Percentiles rank a stretch among this genome's conserved stretches.
Conservation (phyloP, 2,329 filamentous ascomycete genomes). For the Coniochaeta prunicola region DNA sequence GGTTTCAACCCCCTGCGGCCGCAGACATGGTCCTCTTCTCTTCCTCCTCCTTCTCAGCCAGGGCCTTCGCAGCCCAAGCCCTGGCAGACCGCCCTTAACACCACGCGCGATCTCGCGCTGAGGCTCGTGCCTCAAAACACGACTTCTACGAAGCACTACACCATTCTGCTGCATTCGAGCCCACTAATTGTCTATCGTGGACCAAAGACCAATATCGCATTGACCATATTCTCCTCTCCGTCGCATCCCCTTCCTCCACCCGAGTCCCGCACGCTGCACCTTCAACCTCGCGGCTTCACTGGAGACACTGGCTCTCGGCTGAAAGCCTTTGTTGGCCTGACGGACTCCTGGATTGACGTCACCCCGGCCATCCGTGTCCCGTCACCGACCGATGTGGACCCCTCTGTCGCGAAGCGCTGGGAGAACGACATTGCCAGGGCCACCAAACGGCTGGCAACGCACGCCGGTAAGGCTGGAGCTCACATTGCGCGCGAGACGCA, state of each 20-base stretch:
- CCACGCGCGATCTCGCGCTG: conserved; percentile 58
- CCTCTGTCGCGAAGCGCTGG: conserved; percentile 56
- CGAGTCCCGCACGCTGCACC: conserved; percentile 51
- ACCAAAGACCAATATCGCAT: conserved; percentile 52
- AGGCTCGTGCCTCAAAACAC: conserved; percentile 56
- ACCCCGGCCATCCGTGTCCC: conserved; percentile 47
- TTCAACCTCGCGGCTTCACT: conserved; percentile 61
- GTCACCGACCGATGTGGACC: conserved; percentile 37
- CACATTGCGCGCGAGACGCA: conserved; percentile 56
- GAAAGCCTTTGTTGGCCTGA: conserved; percentile 54
- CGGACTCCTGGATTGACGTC: conserved; percentile 58
- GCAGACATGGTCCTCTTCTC: neutral
- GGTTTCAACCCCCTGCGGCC: neutral
- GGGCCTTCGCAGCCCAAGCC: neutral
- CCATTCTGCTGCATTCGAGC: conserved; percentile 58
- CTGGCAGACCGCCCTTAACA: conserved; percentile 44
- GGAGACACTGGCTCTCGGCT: conserved; percentile 62
- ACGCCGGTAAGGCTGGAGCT: conserved; percentile 31
- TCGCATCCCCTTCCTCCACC: conserved; percentile 43
- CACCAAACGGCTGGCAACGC: conserved; percentile 42
- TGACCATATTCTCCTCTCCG: conserved; percentile 52
- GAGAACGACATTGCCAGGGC: conserved; percentile 63
- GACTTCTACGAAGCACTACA: conserved; percentile 59
- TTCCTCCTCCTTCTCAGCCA: neutral
- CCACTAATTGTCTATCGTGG: conserved; percentile 61